Base-by-base conservation (phyloP, 768 basidiomycete genomes). In the Hortiboletus campestris region DNA sequence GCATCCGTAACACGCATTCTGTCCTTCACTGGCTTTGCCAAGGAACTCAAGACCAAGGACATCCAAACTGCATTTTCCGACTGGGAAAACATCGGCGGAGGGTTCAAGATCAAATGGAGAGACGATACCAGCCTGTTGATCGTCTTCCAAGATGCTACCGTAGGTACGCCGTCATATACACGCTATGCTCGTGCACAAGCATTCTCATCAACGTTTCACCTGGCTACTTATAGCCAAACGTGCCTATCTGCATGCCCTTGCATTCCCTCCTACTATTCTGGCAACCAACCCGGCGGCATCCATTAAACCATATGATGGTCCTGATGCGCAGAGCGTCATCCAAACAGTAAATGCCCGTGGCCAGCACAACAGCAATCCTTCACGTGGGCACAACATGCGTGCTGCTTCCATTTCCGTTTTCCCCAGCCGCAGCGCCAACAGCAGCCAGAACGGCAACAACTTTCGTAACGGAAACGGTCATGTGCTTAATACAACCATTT, bases 21-120 rank as follows among this genome's bases (percentile, higher is more conserved):
- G 65, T 87, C 81, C 66, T 78, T 99, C 55, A 85, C 85, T n/a
- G 91, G 94, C 63, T 99, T 99, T 70, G 83, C 91, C 11, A 89
- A 94, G 69, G 89, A 94, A 76, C 84, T 99, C 66, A 99, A 98
- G 79, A 99, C 97, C 49, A 88, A 93, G 72, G 97, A 99, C 74
- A 91, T 99, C 46, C 94, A 98, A 69, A 69, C 80, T 41, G 89
- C 93, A 43, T 97, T 98, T 72, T 78, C 86, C 47, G 93, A 94
- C 43, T 98, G 89, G 82, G 94, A 97, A 65, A 80, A 75, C 56
- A 77, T 86, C 49, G 84, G 79, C 53, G 97, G 96, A 29, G 97
- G 97, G 22, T 97, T 96, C 79, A 94, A 95, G 81, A 95, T 99
- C 71, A 99, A 99, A 72, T 99, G 97, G 97, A 83, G 85, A 64